Evolutionary conservation across 805 yeast species (phyloP).

Genomic region (Ogataea nonfermentans): DNA sequence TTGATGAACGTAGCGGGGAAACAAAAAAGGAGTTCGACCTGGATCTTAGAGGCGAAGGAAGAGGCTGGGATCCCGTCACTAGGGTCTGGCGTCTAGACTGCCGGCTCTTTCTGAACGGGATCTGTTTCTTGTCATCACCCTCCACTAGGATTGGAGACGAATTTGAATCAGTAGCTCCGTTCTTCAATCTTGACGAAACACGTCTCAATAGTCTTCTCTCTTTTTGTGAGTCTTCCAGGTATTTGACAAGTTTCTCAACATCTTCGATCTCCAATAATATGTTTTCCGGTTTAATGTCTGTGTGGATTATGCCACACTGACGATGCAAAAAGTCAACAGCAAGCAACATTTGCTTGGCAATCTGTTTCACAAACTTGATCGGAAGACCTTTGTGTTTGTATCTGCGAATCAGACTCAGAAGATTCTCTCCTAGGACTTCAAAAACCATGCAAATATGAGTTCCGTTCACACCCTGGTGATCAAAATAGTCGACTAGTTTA

Average conservation of each 20-base stretch:
- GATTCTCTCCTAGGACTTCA: conserved; percentile 93
- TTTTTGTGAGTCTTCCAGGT: conserved; percentile 40
- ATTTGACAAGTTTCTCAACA: conserved; percentile 48
- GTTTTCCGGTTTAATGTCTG: conserved; percentile 78
- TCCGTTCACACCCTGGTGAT: conserved; percentile 89
- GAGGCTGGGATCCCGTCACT: conserved; percentile 88
- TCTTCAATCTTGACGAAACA: conserved; percentile 26
- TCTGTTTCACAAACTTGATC: conserved; percentile 51
- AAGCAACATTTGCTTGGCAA: conserved; percentile 53
- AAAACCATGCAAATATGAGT: conserved; percentile 95
- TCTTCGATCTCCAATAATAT: conserved; percentile 52
- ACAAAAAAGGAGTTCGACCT: conserved; percentile 31
- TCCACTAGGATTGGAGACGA: conserved; percentile 13
- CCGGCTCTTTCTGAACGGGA: conserved; percentile 34
- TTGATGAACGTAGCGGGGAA: conserved; percentile 25
- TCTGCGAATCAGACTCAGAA: conserved; percentile 78
- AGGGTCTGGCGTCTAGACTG: conserved; percentile 66
- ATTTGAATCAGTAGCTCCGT: conserved; percentile 16
- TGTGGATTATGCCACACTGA: conserved; percentile 66
- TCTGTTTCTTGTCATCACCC: conserved; percentile 18
- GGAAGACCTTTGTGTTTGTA: conserved; percentile 55
- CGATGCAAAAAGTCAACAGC: conserved; percentile 59
- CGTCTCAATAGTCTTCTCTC: conserved; percentile 33
- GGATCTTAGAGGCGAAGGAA: conserved; percentile 82
- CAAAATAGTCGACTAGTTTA: conserved; percentile 76